These are phyloP conservation scores for Ammopiptanthus mongolicus DNA, from an alignment of 306 rosid genomes.

Conservation along the genomic window DNA sequence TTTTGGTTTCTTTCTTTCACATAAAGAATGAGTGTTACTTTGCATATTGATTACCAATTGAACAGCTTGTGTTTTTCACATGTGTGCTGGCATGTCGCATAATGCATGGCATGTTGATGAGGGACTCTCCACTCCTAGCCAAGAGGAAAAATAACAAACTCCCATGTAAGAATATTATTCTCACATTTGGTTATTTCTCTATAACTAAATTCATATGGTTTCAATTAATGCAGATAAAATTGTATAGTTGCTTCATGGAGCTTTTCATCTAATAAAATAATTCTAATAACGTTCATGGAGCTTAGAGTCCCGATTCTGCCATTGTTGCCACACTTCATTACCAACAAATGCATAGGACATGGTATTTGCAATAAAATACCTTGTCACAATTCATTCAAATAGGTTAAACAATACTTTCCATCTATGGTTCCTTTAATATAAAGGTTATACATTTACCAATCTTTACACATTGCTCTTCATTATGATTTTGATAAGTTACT, in stretches of 20 bases:
- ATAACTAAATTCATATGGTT: neutral
- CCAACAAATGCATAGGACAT: neutral
- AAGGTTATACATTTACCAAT: no score
- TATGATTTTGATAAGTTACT: no score
- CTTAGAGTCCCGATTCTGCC: neutral
- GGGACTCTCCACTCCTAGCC: conserved; percentile 85
- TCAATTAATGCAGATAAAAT: neutral
- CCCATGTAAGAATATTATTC: neutral
- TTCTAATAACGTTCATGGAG: neutral
- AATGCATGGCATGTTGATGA: conserved; percentile 77
- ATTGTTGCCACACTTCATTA: neutral
- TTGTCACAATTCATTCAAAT: no score
- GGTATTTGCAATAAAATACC: neutral
- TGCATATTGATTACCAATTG: no score
- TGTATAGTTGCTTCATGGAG: neutral
- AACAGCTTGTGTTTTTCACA: no score
- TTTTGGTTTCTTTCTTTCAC: no score
- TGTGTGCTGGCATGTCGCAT: conserved; percentile 83
- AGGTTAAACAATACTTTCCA: no score
- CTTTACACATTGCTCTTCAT: no score
- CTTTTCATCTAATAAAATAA: neutral
- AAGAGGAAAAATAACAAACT: neutral
- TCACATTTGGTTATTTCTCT: neutral
- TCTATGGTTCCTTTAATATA: no score
- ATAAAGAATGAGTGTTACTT: no score